Conservation (phyloP, 2,329 filamentous ascomycete species). For the Fusarium sp. region DNA sequence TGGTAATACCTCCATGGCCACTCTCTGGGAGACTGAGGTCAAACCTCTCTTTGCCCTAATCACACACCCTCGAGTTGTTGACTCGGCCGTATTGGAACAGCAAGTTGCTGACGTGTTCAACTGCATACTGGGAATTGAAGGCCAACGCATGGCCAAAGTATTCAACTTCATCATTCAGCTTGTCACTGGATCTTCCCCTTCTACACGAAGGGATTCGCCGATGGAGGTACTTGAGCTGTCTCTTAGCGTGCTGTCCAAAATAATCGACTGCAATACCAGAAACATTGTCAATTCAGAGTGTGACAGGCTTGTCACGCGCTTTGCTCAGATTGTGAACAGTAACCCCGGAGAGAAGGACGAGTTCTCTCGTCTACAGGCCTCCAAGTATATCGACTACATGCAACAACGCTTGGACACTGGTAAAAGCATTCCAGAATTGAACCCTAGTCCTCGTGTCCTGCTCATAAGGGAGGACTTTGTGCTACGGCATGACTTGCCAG, state of each 20-base stretch:
- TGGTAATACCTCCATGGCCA: accelerated
- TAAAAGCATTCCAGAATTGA: background rate
- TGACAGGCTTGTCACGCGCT: background rate
- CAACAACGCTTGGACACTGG: background rate
- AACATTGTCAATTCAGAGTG: background rate
- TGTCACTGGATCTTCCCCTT: background rate
- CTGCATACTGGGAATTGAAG: background rate
- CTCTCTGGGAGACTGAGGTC: background rate
- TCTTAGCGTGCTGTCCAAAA: background rate
- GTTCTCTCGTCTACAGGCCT: background rate
- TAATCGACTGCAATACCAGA: background rate
- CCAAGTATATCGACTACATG: constrained; percentile 1
- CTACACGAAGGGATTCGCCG: background rate
- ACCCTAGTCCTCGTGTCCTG: background rate
- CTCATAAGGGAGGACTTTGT: background rate
- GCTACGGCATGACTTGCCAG: background rate
- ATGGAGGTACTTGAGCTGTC: background rate
- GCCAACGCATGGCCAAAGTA: background rate
- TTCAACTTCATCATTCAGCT: background rate
- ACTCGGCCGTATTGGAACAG: background rate
- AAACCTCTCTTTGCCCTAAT: background rate
- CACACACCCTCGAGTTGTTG: background rate
- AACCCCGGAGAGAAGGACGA: background rate
- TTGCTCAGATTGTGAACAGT: background rate
- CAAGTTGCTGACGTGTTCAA: background rate